Base-by-base conservation (phyloP, 1,284 basidiomycete species). In the Ceratobasidium sp. region DNA sequence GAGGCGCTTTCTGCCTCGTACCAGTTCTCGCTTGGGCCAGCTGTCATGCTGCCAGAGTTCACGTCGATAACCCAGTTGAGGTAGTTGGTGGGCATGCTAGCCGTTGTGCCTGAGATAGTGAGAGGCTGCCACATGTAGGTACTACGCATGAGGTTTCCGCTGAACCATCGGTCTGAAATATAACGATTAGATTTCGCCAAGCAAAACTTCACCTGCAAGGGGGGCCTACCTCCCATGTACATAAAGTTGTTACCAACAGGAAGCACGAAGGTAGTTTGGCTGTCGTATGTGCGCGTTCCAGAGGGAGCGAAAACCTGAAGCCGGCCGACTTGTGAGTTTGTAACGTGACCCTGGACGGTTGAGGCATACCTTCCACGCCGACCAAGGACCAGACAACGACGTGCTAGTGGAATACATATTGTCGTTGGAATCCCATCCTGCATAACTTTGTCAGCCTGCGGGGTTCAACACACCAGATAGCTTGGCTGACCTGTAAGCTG, bases 21-120 rank as follows among this genome's bases (percentile, higher is more conserved):
- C 36, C 57, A 62, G 36, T 65, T 77, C 66, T 77, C 76, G 7
- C 64, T 45, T 7, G 76, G 76, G 22, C 76, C 76, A 1, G 54
- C 50, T 22, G 72, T 53, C 67, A 65, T 67, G 0, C 65, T 56
- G n/a, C 76, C 76, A 2, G 71, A 59, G 31, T 62, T 76, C 17
- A 69, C 63, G 51, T 77, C 64, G 33, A 77, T 45, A 17, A 77
- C 69, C 76, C 76, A 77, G 66, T 77, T 77, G 17, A 77, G 36
- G 33, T 77, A 77, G 60, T 76, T 76, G 24, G 33, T 75, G 8
- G 75, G 53, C 57, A 77, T 65, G 47, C 72, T 71, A 14, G 71
- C 75, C 11, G 76, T 74, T 17, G 76, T 75, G 33, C 76, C 76
- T 14, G 64, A 74, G 50, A 77, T 67, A 14, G 62, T 71, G 3